Conservation (phyloP, 148 eudicot species). For the Diospyros lotus region DNA sequence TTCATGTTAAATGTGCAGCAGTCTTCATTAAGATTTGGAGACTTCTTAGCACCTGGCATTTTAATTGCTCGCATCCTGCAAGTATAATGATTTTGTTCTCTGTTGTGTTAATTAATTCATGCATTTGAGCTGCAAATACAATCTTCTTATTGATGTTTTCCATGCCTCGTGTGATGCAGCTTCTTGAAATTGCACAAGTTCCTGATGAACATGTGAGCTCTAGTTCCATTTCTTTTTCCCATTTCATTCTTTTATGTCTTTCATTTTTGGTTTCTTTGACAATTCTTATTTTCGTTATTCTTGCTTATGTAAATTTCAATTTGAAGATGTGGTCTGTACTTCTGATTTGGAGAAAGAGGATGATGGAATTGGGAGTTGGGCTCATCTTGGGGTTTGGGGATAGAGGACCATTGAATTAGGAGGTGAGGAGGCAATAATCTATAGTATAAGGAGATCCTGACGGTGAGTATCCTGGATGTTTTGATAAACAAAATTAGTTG, state of each 20-base stretch:
- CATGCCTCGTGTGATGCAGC: conserved; percentile 55
- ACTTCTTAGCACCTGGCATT: too few relatives aligned
- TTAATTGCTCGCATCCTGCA: not conserved
- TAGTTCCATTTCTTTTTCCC: not conserved
- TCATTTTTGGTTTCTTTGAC: not conserved
- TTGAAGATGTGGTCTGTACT: not conserved
- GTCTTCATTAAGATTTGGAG: too few relatives aligned
- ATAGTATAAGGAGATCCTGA: too few relatives aligned
- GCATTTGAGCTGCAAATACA: not conserved
- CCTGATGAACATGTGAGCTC: conserved; percentile 84
- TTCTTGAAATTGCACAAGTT: conserved; percentile 95
- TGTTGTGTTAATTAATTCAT: not conserved
- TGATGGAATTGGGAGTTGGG: too few relatives aligned
- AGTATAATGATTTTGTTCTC: not conserved
- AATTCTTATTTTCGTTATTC: not conserved
- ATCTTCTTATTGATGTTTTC: conserved; percentile 10
- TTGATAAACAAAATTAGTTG: too few relatives aligned
- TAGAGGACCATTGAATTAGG: too few relatives aligned
- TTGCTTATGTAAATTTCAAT: not conserved
- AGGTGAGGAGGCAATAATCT: too few relatives aligned
- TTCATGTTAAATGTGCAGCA: not conserved
- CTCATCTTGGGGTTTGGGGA: too few relatives aligned
- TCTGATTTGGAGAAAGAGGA: too few relatives aligned
- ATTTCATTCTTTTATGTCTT: not conserved
- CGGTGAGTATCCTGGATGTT: too few relatives aligned